These are phyloP conservation scores for Trichoderma koningii DNA, from an alignment of 2,329 filamentous ascomycete genomes.

Conservation along the genomic window DNA sequence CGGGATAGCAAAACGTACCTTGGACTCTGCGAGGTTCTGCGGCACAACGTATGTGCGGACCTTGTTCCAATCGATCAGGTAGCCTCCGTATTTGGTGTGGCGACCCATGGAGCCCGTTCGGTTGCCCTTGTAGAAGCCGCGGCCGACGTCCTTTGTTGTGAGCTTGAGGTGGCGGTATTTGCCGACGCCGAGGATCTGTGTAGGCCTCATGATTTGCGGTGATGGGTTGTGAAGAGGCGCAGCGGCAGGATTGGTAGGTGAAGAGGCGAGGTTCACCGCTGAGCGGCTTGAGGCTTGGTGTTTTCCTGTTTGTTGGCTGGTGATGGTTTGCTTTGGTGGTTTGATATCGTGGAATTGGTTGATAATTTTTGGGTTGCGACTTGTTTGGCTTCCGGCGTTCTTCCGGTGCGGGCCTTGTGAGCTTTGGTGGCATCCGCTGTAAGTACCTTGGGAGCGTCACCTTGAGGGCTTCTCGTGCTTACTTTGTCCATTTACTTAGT, in stretches of 20 bases:
- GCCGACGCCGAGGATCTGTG: slow-evolving; percentile 64
- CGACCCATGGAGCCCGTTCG: slow-evolving; percentile 83
- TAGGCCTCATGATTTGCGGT: slow-evolving; percentile 62
- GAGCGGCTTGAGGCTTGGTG: background rate
- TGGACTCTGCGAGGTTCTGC: slow-evolving; percentile 66
- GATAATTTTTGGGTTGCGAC: slow-evolving; percentile 29
- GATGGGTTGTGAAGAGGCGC: background rate
- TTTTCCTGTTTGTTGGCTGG: background rate
- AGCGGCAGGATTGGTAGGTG: background rate
- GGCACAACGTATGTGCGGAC: slow-evolving; percentile 90
- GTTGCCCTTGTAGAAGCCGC: slow-evolving; percentile 97
- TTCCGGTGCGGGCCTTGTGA: slow-evolving; percentile 38
- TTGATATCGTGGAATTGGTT: slow-evolving; percentile 11
- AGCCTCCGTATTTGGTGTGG: slow-evolving; percentile 82
- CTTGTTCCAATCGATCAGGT: slow-evolving; percentile 80
- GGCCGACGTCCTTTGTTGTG: slow-evolving; percentile 89
- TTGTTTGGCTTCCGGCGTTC: slow-evolving; percentile 33
- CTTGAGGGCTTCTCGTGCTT: background rate
- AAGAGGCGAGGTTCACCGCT: background rate
- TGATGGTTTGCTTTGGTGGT: background rate
- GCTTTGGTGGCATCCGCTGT: slow-evolving; percentile 2
- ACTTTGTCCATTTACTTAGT: background rate
- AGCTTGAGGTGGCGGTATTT: slow-evolving; percentile 74
- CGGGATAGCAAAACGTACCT: slow-evolving; percentile 53
- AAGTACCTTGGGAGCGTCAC: background rate